A percentile compares a stretch with the other conserved stretches of the same genome.
Evolutionary conservation across 2,329 filamentous ascomycete genomes (phyloP).

Genomic region (Talaromyces sp.): DNA sequence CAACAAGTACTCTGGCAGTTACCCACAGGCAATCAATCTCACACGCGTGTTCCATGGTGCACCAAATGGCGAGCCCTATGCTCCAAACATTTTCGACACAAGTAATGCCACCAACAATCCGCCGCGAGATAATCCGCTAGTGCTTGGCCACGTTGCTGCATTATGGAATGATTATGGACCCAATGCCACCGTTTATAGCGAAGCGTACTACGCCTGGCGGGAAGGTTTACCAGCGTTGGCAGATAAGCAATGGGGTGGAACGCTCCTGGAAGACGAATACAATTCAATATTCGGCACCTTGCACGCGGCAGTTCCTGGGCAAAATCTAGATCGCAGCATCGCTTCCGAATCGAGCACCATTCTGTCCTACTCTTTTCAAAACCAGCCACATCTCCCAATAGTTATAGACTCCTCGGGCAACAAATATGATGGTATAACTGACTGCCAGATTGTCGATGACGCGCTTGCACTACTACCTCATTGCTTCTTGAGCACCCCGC

Average conservation of each 20-base stretch:
- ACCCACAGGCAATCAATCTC: conserved; percentile 44
- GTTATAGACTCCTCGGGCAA: conserved; percentile 29
- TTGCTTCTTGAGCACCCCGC: conserved; percentile 48
- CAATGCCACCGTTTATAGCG: conserved; percentile 47
- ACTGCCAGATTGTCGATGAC: conserved; percentile 34
- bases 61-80: conserved; percentile 41
- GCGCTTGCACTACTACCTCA: conserved; percentile 32
- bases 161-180: conserved; percentile 54
- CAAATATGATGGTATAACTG: conserved; percentile 31
- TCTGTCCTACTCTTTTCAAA: conserved; percentile 42
- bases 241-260: conserved; percentile 56
- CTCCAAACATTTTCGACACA: conserved; percentile 50
- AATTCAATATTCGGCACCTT: conserved; percentile 38
- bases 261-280: conserved; percentile 43
- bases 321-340: conserved; percentile 49
- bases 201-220: conserved; percentile 50
- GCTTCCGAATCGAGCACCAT: conserved; percentile 40
- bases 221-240: conserved; percentile 47
- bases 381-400: conserved; percentile 27
- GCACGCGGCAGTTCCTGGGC: conserved; percentile 41
- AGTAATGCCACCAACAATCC: conserved; percentile 49
- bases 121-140: conserved; percentile 33
- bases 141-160: conserved; percentile 48
- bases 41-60: conserved; percentile 47
- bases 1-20: conserved; percentile 46